These are phyloP conservation scores for Serendipita indica DNA, from an alignment of 768 basidiomycete species.

Conservation along the genomic window DNA sequence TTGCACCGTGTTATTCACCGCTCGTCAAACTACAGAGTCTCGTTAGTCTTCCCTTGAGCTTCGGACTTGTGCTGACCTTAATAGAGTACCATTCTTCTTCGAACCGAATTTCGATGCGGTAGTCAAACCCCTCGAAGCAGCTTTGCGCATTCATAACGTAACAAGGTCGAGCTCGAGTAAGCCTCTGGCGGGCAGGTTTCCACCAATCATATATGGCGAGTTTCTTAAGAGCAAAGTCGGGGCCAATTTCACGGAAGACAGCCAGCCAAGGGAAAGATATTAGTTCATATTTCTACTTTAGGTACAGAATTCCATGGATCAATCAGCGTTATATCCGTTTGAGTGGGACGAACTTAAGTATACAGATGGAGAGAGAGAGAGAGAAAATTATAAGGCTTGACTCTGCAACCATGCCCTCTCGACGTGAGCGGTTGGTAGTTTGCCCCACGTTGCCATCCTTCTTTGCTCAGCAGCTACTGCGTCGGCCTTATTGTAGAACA, in stretches of 20 bases:
- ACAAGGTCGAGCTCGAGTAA: not conserved
- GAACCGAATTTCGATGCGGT: slow-evolving; percentile 73
- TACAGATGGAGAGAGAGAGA: no score
- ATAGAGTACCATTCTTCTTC: slow-evolving; percentile 82
- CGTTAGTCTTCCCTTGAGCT: slow-evolving; percentile 33
- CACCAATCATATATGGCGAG: slow-evolving; percentile 58
- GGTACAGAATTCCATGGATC: no score
- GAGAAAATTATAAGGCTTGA: no score
- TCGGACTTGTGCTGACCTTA: not conserved
- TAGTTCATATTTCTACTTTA: no score
- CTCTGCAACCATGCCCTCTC: no score
- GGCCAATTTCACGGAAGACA: slow-evolving; percentile 42
- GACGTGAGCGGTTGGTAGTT: no score
- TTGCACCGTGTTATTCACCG: slow-evolving; percentile 79
- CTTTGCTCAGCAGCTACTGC: no score
- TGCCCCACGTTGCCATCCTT: no score
- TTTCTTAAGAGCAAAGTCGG: slow-evolving; percentile 62
- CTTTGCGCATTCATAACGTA: slow-evolving; percentile 26
- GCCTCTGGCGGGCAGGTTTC: slow-evolving; percentile 18
- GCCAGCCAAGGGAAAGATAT: not conserved
- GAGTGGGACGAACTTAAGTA: no score
- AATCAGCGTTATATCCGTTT: no score
- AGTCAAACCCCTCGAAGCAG: slow-evolving; percentile 50
- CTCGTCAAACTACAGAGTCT: slow-evolving; percentile 59
- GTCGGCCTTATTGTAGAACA: no score